Conservation (phyloP, 2,329 filamentous ascomycete genomes). For the Colletotrichum truncatum region DNA sequence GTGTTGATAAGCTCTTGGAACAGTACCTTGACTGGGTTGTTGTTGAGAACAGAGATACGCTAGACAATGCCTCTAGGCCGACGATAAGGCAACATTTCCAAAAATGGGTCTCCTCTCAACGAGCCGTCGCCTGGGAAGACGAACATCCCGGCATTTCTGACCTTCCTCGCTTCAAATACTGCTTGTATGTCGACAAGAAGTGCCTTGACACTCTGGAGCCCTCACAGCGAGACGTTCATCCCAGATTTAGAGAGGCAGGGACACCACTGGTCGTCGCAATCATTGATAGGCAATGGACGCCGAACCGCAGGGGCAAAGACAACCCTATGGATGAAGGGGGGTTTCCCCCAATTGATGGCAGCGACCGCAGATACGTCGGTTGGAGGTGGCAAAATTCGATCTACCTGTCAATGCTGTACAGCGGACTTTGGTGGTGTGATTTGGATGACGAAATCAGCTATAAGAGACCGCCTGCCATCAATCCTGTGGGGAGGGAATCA, state of each 20-base stretch:
- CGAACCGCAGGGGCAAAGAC: not conserved
- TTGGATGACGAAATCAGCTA: too few relatives aligned
- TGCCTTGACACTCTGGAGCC: not conserved
- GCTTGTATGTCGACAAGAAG: not conserved
- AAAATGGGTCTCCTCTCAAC: not conserved
- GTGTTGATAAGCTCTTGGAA: not conserved
- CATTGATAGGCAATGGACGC: not conserved
- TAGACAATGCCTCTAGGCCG: conserved; percentile 10
- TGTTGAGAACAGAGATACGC: conserved; percentile 9
- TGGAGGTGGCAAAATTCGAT: too few relatives aligned
- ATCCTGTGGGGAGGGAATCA: too few relatives aligned
- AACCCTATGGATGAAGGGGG: not conserved
- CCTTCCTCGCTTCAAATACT: not conserved
- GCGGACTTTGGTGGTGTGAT: too few relatives aligned
- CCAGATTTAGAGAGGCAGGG: fast-evolving
- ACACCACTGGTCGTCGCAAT: not conserved
- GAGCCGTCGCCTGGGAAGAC: too few relatives aligned
- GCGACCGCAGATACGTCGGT: not conserved
- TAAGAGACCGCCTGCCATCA: too few relatives aligned
- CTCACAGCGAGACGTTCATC: not conserved
- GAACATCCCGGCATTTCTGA: not conserved
- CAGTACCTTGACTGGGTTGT: conserved; percentile 8
- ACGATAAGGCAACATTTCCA: not conserved
- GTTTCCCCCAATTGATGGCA: not conserved
- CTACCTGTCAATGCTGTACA: too few relatives aligned